Base-by-base conservation (phyloP, 2,329 filamentous ascomycete species). In the Sarocladiaceae sp. region DNA sequence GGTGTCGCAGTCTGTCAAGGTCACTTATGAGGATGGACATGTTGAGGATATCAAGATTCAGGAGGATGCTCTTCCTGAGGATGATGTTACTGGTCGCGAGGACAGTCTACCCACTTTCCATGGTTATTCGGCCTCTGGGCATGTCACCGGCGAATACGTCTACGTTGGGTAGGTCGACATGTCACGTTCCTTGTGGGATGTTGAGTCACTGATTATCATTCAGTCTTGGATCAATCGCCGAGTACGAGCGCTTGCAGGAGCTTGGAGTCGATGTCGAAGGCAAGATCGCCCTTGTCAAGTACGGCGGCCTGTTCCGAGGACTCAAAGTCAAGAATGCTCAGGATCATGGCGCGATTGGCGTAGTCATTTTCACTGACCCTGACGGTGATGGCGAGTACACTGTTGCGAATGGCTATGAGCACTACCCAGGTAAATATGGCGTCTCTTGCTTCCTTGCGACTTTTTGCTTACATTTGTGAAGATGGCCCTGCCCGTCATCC, bases 241-340 rank as follows among this genome's bases (percentile, higher is more conserved):
- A 94, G 61, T 94, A 85, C 55, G 80, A 90, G 54, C 84, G 88
- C 49, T 71, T 94, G 10, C 66, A 82, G 13, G 77, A 83, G 39
- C 80, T 86, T 1, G 87, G 87, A 11, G 23, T 97, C 53, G 84
- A 80, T 53, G 72, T 97, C 36, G 67, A 85, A 58, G 93, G 91
- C 46, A 96, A 96, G 70, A 93, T 97, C 59, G 91, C 89, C 2
- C 74, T 97, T 55, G 86, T 82, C 39, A 91, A 88, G 63, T 97
- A 97, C 65, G 93, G 93, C 15, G 78, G 81, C 42, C 84, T 93
- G 55, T 96, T 97, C 74, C 82, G 93, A 51, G 93, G 92, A 1
- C 77, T 97, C 56, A 97, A 97, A 69, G 83, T 97, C 53, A 96
- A 96, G 76, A 83, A 91, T 49, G 93, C 93, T 1, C 88, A 96